A percentile compares a stretch with the other conserved stretches of the same genome.
Conservation (phyloP, 805 yeast species). For the Wickerhamiella shivajii region DNA sequence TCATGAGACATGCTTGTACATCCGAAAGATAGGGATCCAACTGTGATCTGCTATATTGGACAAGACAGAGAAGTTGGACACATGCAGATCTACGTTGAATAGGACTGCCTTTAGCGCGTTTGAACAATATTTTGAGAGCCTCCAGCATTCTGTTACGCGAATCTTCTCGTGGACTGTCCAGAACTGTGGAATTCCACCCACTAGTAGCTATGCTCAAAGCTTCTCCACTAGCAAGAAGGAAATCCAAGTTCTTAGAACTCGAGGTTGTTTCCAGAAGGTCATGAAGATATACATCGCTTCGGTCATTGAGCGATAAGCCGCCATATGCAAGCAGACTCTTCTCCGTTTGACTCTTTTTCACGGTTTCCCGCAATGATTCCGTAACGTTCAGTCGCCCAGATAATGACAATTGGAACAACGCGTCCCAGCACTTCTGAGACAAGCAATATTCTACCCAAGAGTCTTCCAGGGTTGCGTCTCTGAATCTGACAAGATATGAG, state of each 20-base stretch:
- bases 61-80: constrained; percentile 70
- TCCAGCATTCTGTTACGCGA: constrained; percentile 1
- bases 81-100: constrained; percentile 59
- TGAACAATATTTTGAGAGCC: constrained; percentile 1
- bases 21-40: constrained; percentile 35
- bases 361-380: constrained; percentile 9
- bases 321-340: constrained; percentile 43
- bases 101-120: constrained; percentile 24
- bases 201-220: constrained; percentile 55
- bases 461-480: too few species aligned
- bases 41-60: constrained; percentile 52
- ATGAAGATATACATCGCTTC: constrained; percentile 28
- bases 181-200: constrained; percentile 57
- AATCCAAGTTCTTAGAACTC: constrained; percentile 57
- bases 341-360: constrained; percentile 41
- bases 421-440: constrained; percentile 9
- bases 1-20: constrained; percentile 63
- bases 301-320: constrained; percentile 32
- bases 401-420: constrained; percentile 27
- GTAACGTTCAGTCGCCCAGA: constrained; percentile 26
- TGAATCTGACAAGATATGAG: too few species aligned
- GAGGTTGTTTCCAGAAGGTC: constrained; percentile 40
- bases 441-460: constrained; percentile 1
- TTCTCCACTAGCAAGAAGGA: constrained; percentile 68
- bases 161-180: constrained; percentile 42